Evolutionary conservation across 2,329 filamentous ascomycete species (phyloP), one percentile per base, ranked within the genome.

Genomic region (Madurella fahalii): DNA sequence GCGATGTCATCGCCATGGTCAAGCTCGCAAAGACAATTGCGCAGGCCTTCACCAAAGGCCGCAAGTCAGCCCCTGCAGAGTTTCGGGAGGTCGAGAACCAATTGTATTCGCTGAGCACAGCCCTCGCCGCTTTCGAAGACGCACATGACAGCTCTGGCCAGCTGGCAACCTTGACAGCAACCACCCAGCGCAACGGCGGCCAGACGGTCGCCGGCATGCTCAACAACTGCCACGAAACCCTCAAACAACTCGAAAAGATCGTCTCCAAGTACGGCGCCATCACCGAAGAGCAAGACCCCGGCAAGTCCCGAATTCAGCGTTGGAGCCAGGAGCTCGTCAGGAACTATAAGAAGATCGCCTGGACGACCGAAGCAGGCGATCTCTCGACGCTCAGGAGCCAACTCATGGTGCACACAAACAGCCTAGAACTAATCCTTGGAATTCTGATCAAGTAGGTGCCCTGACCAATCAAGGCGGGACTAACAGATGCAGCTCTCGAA

Each of bases 31-130:
- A 61, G 58, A 52, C 47, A 8, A 54, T 68, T 17, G 64, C 59
- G 11, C 60, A 64, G 32, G 62, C 65, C 25, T 67, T 69, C 46
- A 64, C 65, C 13, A 64, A 62, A 2, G 66, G 67, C 5, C 61
- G 63, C 7, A 62, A 64, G 31, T 67, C 67, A 4, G 66, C 67
- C n/a, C n/a, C n/a, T n/a, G n/a, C n/a, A n/a, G n/a, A n/a, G n/a
- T 67, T 69, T 43, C 56, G 58, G 25, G 65, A 68, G 47, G 58
- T 69, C 18, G 65, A 68, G 41, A 65, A 64, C 53, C 65, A 69
- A 44, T 53, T 69, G 2, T 65, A 65, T 46, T 63, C 64, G 2
- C 60, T 69, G 39, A 67, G 61, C 20, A 55, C 64, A 3, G 64
- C 64, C 12, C 58, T 69, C n/a, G 54, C 61, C 2, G 58, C 62